phyloP scores from a whole-genome alignment of 768 basidiomycete species.

The Kwoniella botswanensis region DNA sequence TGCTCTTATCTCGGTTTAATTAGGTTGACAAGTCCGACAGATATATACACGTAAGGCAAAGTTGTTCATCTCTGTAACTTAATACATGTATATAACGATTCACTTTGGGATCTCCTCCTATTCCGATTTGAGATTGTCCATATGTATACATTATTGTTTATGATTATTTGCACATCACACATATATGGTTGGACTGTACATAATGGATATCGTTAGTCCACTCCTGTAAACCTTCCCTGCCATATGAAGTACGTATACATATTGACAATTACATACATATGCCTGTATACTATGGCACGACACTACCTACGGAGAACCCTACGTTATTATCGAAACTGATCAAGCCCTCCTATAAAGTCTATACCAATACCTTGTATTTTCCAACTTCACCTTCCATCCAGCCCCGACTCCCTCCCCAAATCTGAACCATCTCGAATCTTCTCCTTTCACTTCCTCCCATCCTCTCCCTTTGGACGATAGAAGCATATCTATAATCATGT shows the following conservation, averaged over 20 bases:
- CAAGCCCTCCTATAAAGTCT: conserved; percentile 47
- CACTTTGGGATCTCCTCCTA: background rate
- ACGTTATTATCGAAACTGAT: background rate
- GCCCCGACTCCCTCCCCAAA: conserved; percentile 44
- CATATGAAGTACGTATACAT: too few species aligned
- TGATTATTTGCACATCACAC: too few species aligned
- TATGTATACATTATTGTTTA: too few species aligned
- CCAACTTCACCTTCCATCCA: conserved; percentile 54
- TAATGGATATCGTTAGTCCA: too few species aligned
- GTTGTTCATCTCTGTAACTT: background rate
- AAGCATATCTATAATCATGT: conserved; percentile 45
- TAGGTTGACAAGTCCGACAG: too few species aligned
- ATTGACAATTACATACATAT: too few species aligned
- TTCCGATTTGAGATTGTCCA: background rate
- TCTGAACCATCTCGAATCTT: conserved; percentile 54
- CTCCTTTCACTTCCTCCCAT: conserved; percentile 46
- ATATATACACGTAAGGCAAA: too few species aligned
- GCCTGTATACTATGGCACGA: too few species aligned
- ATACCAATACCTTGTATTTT: conserved; percentile 58
- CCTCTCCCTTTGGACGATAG: conserved; percentile 15
- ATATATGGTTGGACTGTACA: too few species aligned
- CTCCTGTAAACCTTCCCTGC: too few species aligned
- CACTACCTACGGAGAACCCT: background rate
- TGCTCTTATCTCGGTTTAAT: too few species aligned
- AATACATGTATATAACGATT: background rate